phyloP scores from a whole-genome alignment of 2,329 filamentous ascomycete genomes.

The Trichoderma arundinaceum region DNA sequence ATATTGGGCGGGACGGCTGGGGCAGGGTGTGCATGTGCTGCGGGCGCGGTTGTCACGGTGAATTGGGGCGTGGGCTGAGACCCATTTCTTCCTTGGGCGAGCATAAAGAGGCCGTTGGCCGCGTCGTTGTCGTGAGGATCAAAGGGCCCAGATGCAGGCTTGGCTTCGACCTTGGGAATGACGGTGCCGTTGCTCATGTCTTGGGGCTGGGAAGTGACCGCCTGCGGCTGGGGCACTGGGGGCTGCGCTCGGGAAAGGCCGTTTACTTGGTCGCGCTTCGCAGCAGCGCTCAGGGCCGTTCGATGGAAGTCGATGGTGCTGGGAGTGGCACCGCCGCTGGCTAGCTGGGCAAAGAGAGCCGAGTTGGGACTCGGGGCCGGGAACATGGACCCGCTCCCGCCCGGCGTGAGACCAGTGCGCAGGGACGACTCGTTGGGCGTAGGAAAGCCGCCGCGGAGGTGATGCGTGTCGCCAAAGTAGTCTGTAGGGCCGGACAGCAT shows the following conservation, averaged over 20 bases:
- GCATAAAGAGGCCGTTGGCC: constrained; percentile 89
- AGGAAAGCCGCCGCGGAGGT: constrained; percentile 81
- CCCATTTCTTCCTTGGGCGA: constrained; percentile 73
- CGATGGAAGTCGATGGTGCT: constrained; percentile 93
- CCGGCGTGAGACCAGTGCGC: constrained; percentile 88
- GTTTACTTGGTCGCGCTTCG: constrained; percentile 60
- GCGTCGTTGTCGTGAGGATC: constrained; percentile 93
- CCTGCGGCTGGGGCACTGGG: constrained; percentile 37
- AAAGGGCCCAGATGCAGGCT: constrained; percentile 68
- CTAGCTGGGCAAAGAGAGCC: constrained; percentile 77
- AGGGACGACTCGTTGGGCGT: constrained; percentile 97
- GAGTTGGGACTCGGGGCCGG: constrained; percentile 87
- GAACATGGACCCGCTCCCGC: constrained; percentile 97
- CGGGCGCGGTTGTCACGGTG: constrained; percentile 52
- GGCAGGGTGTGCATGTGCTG: constrained; percentile 57
- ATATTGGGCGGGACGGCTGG: constrained; percentile 44
- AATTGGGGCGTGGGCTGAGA: constrained; percentile 55
- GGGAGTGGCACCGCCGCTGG: constrained; percentile 83
- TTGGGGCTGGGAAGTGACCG: constrained; percentile 60
- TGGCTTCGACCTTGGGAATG: constrained; percentile 55
- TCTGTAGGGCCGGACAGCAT: constrained; percentile 94
- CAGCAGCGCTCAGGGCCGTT: constrained; percentile 82
- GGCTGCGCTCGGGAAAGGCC: constrained; percentile 37
- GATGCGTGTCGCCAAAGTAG: constrained; percentile 84
- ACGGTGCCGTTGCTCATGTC: constrained; percentile 52